These are phyloP conservation scores for Catharanthus roseus DNA, from an alignment of 257 asterid species.

Conservation along the genomic window DNA sequence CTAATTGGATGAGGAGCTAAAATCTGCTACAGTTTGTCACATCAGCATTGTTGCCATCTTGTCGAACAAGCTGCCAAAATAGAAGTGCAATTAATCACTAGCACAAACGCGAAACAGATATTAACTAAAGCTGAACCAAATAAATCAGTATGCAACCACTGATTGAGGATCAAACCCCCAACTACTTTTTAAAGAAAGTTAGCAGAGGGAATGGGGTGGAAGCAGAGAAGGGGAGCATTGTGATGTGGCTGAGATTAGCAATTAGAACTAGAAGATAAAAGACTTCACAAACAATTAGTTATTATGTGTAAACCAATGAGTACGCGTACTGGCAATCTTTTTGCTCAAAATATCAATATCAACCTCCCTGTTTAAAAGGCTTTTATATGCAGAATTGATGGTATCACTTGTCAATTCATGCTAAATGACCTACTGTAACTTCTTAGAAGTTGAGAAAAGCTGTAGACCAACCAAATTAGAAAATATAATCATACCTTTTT, in stretches of 20 bases:
- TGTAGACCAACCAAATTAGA: slow-evolving; percentile 1
- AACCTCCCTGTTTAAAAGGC: not conserved
- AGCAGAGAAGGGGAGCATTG: not conserved
- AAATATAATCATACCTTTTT: not conserved
- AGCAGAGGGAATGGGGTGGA: not conserved
- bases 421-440: not conserved
- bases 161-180: not conserved
- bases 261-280: not conserved
- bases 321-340: not conserved
- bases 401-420: not conserved
- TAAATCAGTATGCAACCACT: too few species aligned
- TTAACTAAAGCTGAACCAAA: not conserved
- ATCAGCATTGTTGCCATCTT: slow-evolving; percentile 35
- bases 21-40: not conserved
- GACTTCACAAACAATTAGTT: not conserved
- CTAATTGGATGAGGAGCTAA: not conserved
- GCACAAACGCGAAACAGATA: not conserved
- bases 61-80: slow-evolving; percentile 66
- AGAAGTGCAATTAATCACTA: slow-evolving; percentile 1
- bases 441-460: too few species aligned
- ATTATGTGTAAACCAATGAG: not conserved
- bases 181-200: not conserved
- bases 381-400: not conserved
- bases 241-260: not conserved
- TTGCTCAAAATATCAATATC: not conserved